Evolutionary conservation across 129 eudicot species (phyloP), one percentile per base, ranked within the genome.

Genomic region (Smallanthus sonchifolius): DNA sequence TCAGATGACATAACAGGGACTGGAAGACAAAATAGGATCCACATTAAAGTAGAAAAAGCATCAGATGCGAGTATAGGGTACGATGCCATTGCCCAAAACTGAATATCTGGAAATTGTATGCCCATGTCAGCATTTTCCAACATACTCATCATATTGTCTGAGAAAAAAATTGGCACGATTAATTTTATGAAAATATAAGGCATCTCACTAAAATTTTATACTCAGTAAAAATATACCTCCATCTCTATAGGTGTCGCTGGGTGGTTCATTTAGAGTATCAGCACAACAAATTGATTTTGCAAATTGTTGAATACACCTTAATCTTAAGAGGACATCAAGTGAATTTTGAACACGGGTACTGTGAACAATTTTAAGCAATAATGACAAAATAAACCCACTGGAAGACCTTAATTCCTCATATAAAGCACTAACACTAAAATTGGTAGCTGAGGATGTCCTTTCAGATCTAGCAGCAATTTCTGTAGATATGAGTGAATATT

Each of bases 31-130:
- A 88, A 94, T 9, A 94, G 86, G 45, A 83, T 73, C 99, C 97
- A 94, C 99, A 94, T 94, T 55, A 94, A 82, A 52, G 99, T 81
- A 17, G 99, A 91, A 76, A 94, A 94, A 28, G 94, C 84, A 88
- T 94, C 99, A 57, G 80, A 82, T 49, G 93, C 82, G 56, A 94
- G 87, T 47, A 94, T 80, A 67, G 99, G 99, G 77, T 78, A 76
- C 10, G 89, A 86, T 67, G 96, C 97, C 73, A 82, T 88, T 72
- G 79, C 76, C 93, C 96, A 94, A 57, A 94, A 84, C 43, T 88
- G 93, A 67, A 82, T 79, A 65, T 91, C 99, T 1, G 93, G 96
- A 65, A 66, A 88, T 61, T 49, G 79, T 62, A 76, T 77, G 48
- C 84, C 94, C 70, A 74, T 71, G 73, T 91, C 91, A 32, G 85